Evolutionary conservation across 2,329 filamentous ascomycete genomes (phyloP).

Genomic region (Aspergillus felis): DNA sequence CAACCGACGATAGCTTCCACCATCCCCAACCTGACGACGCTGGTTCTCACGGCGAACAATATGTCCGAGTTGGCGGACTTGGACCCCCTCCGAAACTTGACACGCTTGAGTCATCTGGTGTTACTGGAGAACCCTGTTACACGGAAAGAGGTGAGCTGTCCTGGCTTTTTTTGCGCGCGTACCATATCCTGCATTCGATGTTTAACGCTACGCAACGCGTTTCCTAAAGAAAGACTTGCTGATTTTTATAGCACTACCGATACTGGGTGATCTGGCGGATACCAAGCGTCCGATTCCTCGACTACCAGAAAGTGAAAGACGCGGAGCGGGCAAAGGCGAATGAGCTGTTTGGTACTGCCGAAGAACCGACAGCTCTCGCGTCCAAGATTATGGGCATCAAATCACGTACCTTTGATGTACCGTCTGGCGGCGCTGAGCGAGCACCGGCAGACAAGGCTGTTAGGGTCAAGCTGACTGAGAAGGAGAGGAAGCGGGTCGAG

Average conservation of each 20-base stretch:
- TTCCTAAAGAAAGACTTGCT: neutral
- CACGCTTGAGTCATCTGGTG: slow-evolving; percentile 71
- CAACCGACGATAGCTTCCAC: slow-evolving; percentile 69
- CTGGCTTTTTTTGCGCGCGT: neutral
- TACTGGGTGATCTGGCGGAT: slow-evolving; percentile 87
- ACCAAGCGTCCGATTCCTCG: slow-evolving; percentile 80
- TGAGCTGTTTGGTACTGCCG: slow-evolving; percentile 75
- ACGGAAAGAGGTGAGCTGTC: slow-evolving; percentile 74
- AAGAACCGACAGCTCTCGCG: slow-evolving; percentile 76
- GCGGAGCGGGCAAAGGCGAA: slow-evolving; percentile 71
- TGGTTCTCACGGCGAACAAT: slow-evolving; percentile 81
- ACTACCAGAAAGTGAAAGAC: slow-evolving; percentile 88
- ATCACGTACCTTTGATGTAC: slow-evolving; percentile 67
- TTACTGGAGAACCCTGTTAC: slow-evolving; percentile 85
- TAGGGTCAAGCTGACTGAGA: slow-evolving; percentile 78
- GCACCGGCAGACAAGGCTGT: slow-evolving; percentile 58
- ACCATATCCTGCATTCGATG: too few relatives aligned
- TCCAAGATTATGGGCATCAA: slow-evolving; percentile 81
- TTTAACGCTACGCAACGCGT: neutral
- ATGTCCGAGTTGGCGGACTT: slow-evolving; percentile 81
- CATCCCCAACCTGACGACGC: slow-evolving; percentile 74
- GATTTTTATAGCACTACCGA: slow-evolving; percentile 69
- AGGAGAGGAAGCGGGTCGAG: slow-evolving; percentile 80
- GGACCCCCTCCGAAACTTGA: slow-evolving; percentile 69
- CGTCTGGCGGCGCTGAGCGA: slow-evolving; percentile 33